phyloP scores from a whole-genome alignment of 2,329 filamentous ascomycete species.

The Pseudopithomyces maydicus region DNA sequence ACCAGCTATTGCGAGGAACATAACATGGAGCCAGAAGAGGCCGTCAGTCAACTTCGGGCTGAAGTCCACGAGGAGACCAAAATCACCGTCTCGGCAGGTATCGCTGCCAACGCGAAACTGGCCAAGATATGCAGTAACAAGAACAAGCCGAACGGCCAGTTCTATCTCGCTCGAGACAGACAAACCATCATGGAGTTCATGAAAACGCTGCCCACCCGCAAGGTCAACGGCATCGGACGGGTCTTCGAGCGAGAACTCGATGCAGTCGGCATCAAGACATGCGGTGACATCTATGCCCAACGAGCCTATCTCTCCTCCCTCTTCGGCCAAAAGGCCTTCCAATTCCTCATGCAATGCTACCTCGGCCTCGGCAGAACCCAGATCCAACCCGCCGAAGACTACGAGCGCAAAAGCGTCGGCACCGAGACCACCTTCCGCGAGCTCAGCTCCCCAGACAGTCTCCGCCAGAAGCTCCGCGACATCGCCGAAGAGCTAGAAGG shows the following conservation, averaged over 20 bases:
- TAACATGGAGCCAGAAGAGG: conserved; percentile 70
- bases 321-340: conserved; percentile 89
- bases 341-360: conserved; percentile 83
- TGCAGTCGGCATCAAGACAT: conserved; percentile 84
- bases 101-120: conserved; percentile 89
- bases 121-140: conserved; percentile 95
- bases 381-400: conserved; percentile 84
- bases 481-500: conserved; percentile 86
- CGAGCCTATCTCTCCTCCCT: conserved; percentile 75
- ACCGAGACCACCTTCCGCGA: conserved; percentile 92
- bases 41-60: conserved; percentile 75
- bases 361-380: conserved; percentile 85
- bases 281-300: conserved; percentile 82
- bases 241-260: conserved; percentile 91
- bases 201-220: conserved; percentile 79
- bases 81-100: conserved; percentile 91
- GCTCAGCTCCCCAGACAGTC: conserved; percentile 68
- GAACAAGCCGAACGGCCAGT: conserved; percentile 97
- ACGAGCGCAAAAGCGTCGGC: conserved; percentile 90
- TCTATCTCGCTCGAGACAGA: conserved; percentile 72
- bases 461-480: conserved; percentile 77
- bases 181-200: conserved; percentile 83
- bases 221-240: conserved; percentile 93
- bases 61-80: conserved; percentile 77
- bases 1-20: conserved; percentile 79